Evolutionary conservation across 805 yeast genomes (phyloP).

Genomic region (Candida tibetensis): DNA sequence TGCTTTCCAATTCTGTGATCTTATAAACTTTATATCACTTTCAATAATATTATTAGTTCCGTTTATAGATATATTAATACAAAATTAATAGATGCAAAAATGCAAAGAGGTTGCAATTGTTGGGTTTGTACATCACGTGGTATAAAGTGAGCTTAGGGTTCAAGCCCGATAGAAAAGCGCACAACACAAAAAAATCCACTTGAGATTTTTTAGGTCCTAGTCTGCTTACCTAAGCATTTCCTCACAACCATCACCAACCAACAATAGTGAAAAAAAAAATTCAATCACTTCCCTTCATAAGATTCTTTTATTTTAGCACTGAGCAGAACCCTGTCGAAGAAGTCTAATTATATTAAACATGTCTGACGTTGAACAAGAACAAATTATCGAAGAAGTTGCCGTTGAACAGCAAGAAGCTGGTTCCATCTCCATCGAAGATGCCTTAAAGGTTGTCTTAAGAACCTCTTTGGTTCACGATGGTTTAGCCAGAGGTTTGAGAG

Average conservation of each 20-base stretch:
- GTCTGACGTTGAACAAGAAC: slow-evolving; percentile 95
- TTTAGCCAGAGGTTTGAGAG: slow-evolving; percentile 99
- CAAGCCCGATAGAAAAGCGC: no score
- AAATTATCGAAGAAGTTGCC: slow-evolving; percentile 76
- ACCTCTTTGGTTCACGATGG: slow-evolving; percentile 98
- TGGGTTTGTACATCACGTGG: slow-evolving; percentile 2
- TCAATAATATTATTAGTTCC: background rate
- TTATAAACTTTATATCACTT: background rate
- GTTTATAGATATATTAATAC: slow-evolving; percentile 1
- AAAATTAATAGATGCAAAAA: background rate
- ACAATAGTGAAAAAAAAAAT: slow-evolving; percentile 6
- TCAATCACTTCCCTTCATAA: background rate
- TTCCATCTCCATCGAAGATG: slow-evolving; percentile 95
- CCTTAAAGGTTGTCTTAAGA: slow-evolving; percentile 96
- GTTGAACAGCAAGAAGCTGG: slow-evolving; percentile 83
- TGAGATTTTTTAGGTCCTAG: no score
- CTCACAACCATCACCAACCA: background rate
- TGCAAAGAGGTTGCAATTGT: background rate
- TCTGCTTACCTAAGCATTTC: background rate
- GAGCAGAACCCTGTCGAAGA: slow-evolving; percentile 61
- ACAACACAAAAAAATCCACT: no score
- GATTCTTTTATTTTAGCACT: slow-evolving; percentile 17
- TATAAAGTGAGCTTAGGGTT: slow-evolving; percentile 10
- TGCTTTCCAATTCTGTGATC: background rate
- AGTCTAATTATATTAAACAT: slow-evolving; percentile 53